Percentiles rank a stretch among this genome's conserved stretches.
phyloP scores from a whole-genome alignment of 305 asterid species.

The Rubia balearica region DNA sequence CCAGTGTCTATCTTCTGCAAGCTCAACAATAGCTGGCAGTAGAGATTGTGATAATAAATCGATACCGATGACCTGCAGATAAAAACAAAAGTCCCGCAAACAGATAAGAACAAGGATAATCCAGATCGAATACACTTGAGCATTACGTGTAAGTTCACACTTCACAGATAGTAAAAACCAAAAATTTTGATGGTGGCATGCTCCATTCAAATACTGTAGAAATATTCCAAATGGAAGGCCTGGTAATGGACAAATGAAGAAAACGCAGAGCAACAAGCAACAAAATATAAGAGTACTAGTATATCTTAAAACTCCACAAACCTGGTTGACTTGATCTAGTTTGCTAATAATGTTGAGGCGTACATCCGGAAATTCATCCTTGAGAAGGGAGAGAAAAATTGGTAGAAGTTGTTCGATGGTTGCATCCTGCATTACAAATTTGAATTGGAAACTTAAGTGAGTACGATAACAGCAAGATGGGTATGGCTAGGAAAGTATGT shows the following conservation, averaged over 20 bases:
- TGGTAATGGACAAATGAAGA: not conserved
- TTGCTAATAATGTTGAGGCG: constrained; percentile 88
- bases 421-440: constrained; percentile 58
- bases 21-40: constrained; percentile 85
- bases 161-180: not conserved
- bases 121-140: not conserved
- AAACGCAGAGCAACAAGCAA: not conserved
- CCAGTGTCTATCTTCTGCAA: constrained; percentile 95
- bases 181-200: constrained; percentile 4
- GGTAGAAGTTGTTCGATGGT: constrained; percentile 94
- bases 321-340: constrained; percentile 91
- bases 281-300: not conserved
- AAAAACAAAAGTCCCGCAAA: not conserved
- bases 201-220: not conserved
- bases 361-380: constrained; percentile 91
- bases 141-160: not conserved
- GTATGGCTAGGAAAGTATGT: not conserved
- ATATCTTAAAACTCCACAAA: constrained; percentile 20
- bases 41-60: constrained; percentile 82
- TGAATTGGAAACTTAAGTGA: not conserved
- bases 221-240: not conserved
- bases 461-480: constrained; percentile 3
- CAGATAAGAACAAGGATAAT: not conserved
- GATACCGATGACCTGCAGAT: constrained; percentile 75
- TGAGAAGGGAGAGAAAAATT: constrained; percentile 79